Evolutionary conservation across 208 protist genomes (phyloP).

Genomic region (Novymonas esmeraldas): DNA sequence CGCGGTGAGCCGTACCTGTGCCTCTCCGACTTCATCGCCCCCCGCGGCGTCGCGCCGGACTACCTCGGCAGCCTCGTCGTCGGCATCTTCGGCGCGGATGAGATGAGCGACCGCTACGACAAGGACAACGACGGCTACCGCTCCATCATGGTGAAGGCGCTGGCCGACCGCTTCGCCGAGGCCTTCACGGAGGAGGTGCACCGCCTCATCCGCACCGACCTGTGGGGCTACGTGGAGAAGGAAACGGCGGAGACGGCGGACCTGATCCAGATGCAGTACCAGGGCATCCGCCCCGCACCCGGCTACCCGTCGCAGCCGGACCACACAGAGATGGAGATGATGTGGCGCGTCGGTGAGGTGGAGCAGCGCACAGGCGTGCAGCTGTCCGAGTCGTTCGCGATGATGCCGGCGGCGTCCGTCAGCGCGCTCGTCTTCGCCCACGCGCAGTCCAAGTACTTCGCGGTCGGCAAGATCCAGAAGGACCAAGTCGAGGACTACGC

Average conservation of each 20-base stretch:
- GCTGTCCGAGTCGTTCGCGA: constrained; percentile 95
- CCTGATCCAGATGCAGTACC: constrained; percentile 94
- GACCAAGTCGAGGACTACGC: constrained; percentile 94
- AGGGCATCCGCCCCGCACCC: constrained; percentile 96
- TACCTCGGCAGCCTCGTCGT: constrained; percentile 94
- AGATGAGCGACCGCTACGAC: constrained; percentile 72
- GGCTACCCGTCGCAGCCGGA: constrained; percentile 97
- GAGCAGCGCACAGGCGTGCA: constrained; percentile 67
- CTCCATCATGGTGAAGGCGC: constrained; percentile 94
- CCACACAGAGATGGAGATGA: constrained; percentile 95
- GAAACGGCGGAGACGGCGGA: constrained; percentile 86
- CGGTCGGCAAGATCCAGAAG: constrained; percentile 94
- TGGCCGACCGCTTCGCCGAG: constrained; percentile 92
- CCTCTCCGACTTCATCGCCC: constrained; percentile 95
- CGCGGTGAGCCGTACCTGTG: constrained; percentile 89
- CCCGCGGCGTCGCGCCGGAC: constrained; percentile 83
- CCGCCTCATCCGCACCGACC: constrained; percentile 83
- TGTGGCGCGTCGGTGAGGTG: constrained; percentile 84
- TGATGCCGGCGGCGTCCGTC: constrained; percentile 95
- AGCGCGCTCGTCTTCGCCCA: constrained; percentile 95
- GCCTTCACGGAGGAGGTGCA: constrained; percentile 93
- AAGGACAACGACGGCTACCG: constrained; percentile 93
- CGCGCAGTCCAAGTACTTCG: constrained; percentile 95
- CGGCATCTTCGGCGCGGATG: constrained; percentile 89
- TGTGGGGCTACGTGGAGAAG: constrained; percentile 93